A percentile compares a stretch with the other conserved stretches of the same genome.
phyloP scores from a whole-genome alignment of 345 rosid genomes.

The Citropsis articulata region DNA sequence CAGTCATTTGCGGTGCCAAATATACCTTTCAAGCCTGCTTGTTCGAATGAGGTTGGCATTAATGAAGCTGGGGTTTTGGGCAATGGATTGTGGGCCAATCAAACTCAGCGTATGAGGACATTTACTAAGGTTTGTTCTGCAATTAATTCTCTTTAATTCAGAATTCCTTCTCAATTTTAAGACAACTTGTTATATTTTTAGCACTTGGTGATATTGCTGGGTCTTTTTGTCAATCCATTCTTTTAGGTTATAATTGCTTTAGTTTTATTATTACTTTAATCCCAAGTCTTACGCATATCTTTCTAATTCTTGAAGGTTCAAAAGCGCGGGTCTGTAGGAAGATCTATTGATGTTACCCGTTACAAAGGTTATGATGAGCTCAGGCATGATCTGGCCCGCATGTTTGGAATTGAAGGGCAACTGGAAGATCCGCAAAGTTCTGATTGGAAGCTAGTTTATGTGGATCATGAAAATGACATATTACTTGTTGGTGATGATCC shows the following conservation, averaged over 20 bases:
- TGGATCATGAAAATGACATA: constrained; percentile 92
- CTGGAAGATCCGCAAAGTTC: constrained; percentile 89
- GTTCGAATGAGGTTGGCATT: constrained; percentile 71
- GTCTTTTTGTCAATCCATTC: neutral
- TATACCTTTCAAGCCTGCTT: constrained; percentile 67
- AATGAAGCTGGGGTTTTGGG: constrained; percentile 73
- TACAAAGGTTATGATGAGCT: constrained; percentile 80
- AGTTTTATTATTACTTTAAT: neutral
- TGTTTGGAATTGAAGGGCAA: constrained; percentile 98
- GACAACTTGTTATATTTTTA: neutral
- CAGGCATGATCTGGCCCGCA: constrained; percentile 80
- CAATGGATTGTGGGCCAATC: constrained; percentile 80
- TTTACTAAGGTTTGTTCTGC: constrained; percentile 74
- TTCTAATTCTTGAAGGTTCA: constrained; percentile 59
- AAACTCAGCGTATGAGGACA: constrained; percentile 87
- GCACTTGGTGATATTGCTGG: neutral
- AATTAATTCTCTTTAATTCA: neutral
- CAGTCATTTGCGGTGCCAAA: constrained; percentile 92
- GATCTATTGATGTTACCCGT: constrained; percentile 92
- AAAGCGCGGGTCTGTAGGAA: constrained; percentile 95
- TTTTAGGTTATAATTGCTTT: neutral
- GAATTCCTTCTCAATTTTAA: neutral
- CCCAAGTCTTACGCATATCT: neutral
- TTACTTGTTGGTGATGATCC: constrained; percentile 97
- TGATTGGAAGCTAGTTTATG: constrained; percentile 90